Evolutionary conservation across 208 protist species (phyloP).

Genomic region (Trypanosoma grayi): DNA sequence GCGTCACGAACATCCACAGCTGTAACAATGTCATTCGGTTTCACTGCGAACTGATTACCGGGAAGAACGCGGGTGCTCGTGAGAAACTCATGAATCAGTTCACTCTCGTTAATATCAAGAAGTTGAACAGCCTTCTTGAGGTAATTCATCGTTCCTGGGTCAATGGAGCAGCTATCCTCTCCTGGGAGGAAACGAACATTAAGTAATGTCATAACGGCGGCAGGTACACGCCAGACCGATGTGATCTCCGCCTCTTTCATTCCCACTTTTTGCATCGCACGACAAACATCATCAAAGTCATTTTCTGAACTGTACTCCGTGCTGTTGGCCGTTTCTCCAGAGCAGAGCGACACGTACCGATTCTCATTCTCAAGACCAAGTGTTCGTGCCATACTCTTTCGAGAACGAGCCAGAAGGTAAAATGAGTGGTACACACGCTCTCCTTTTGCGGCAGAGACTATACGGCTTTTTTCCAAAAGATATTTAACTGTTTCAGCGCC

Average conservation of each 20-base stretch:
- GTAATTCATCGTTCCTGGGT: conserved; percentile 13
- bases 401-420: conserved; percentile 32
- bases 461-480: conserved; percentile 49
- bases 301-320: conserved; percentile 26
- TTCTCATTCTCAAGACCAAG: conserved; percentile 10
- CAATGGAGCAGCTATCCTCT: conserved; percentile 7
- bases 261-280: conserved; percentile 23
- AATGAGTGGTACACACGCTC: conserved; percentile 87
- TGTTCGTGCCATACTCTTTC: neutral
- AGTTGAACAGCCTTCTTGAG: conserved; percentile 22
- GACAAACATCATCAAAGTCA: conserved; percentile 31
- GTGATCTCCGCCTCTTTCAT: conserved; percentile 22
- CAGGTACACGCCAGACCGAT: conserved; percentile 25
- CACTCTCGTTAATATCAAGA: conserved; percentile 22
- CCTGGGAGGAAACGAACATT: conserved; percentile 52
- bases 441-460: conserved; percentile 37
- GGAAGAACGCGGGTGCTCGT: conserved; percentile 21
- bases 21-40: conserved; percentile 17
- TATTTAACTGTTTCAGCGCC: conserved; percentile 45
- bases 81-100: conserved; percentile 26
- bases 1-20: conserved; percentile 57
- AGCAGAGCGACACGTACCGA: conserved; percentile 16
- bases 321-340: conserved; percentile 20
- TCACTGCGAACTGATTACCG: conserved; percentile 20
- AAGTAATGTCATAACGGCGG: conserved; percentile 66